Evolutionary conservation across 306 rosid genomes (phyloP), one percentile per base, ranked within the genome.

Genomic region (Casuarina cunninghamiana): DNA sequence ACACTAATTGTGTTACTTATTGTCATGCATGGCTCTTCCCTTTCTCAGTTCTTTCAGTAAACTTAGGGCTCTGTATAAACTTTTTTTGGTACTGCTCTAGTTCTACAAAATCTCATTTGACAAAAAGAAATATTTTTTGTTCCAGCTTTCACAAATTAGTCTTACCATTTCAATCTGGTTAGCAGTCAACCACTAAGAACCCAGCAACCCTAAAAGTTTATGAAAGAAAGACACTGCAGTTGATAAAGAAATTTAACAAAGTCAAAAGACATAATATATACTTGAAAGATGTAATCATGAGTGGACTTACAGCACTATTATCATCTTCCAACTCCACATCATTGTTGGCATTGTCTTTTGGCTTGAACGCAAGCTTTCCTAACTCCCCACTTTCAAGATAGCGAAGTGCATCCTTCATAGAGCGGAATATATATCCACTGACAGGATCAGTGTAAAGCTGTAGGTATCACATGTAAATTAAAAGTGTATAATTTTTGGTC

Each of bases 401-500:
- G 60, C 78, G 86, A 55, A 42, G 79, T 63, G 72, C 91, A 12
- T 85, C 95, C 85, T 80, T 86, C 74, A 84, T 51, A 6, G 97
- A 88, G 74, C 88, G 86, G 79, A 90, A 86, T 32, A 73, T 78
- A 73, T 78, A 85, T 13, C 90, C 89, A 83, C 83, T 88, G 54
- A 78, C 67, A 78, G 97, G 97, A 84, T 88, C 91, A 71, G 75
- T 90, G 84, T 92, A 90, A 58, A 53, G 83, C 95, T 92, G 90
- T 84, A 78, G 43, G 75, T 37, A 81, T n/a, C 70, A 70, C 75
- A 68, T 4, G 54, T 6, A 71, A 78, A 53, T 69, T 48, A 67
- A 53, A 66, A 55, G 32, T 41, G 7, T 21, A 70, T 39, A 77
- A 57, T 76, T 77, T 68, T 60, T 17, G 7, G 38, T 15, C 49